Percentiles rank a stretch among this genome's conserved stretches.
Evolutionary conservation across 2,329 filamentous ascomycete species (phyloP).

Genomic region (Ambrosiella xylebori): DNA sequence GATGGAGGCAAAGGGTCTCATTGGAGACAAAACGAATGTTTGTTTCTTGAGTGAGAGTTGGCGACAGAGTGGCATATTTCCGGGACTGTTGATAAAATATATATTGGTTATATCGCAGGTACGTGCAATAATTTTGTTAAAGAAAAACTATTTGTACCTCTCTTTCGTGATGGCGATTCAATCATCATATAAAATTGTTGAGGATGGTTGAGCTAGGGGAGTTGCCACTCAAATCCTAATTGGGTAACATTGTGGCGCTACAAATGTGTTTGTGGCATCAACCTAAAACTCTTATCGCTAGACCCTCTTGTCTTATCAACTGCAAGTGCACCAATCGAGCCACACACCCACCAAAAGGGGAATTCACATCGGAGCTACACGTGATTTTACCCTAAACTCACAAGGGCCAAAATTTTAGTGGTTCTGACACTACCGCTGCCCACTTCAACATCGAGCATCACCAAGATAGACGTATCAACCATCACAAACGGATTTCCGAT

Average conservation of each 20-base stretch:
- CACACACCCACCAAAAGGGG: conserved; percentile 10
- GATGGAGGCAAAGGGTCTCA: neutral
- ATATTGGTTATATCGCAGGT: no score
- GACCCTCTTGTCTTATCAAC: conserved; percentile 1
- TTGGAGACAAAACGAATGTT: no score
- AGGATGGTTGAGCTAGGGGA: no score
- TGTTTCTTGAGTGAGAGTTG: neutral
- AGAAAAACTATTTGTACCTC: no score
- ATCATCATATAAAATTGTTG: no score
- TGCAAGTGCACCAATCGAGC: conserved; percentile 5
- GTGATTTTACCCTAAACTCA: conserved; percentile 13
- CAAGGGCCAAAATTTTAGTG: conserved; percentile 16
- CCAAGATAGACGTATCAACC: conserved; percentile 15
- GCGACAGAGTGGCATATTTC: neutral
- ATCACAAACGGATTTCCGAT: conserved; percentile 18
- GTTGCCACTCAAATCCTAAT: neutral
- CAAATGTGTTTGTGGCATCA: neutral
- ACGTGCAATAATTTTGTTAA: no score
- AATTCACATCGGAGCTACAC: conserved; percentile 11
- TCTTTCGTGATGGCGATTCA: no score
- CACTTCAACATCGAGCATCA: conserved; percentile 13
- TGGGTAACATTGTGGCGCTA: neutral
- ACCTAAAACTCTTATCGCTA: neutral
- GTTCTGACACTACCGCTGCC: conserved; percentile 15
- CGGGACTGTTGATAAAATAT: no score